Conservation (phyloP, 148 eudicot genomes). For the Rhododendron kiyosumense region DNA sequence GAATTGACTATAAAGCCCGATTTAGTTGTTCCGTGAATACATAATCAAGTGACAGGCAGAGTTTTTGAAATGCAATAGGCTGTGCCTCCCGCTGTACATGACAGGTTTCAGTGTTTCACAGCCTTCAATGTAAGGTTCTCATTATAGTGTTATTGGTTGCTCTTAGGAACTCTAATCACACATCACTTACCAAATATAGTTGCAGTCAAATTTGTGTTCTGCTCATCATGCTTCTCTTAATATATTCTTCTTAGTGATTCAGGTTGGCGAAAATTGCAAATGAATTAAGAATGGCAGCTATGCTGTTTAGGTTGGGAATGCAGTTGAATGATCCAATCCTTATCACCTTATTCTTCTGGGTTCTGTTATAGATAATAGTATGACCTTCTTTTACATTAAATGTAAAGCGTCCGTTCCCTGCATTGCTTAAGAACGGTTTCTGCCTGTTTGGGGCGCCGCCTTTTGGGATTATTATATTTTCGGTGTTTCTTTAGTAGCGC, state of each 20-base stretch:
- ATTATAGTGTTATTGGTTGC: not conserved
- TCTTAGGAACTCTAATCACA: not conserved
- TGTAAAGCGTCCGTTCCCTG: not conserved
- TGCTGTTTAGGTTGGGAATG: not conserved
- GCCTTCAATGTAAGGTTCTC: not conserved
- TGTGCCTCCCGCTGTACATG: not conserved
- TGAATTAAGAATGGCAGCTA: not conserved
- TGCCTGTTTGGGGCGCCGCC: not conserved
- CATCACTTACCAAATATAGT: not conserved
- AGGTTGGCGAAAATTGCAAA: not conserved
- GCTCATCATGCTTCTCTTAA: not conserved
- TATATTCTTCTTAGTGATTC: not conserved
- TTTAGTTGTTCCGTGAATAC: not conserved
- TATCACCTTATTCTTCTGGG: not conserved
- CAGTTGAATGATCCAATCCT: not conserved
- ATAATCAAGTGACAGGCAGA: not conserved
- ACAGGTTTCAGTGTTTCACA: not conserved
- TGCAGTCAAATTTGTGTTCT: not conserved
- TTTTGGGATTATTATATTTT: not conserved
- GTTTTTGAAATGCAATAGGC: not conserved
- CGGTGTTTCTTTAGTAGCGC: not conserved
- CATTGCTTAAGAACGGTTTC: not conserved
- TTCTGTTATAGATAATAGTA: not conserved
- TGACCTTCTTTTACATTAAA: not conserved
- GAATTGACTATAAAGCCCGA: not conserved